Percentiles rank a stretch among this genome's conserved stretches.
These are phyloP conservation scores for Jatropha multifida DNA, from an alignment of 441 rosid species.

Conservation along the genomic window DNA sequence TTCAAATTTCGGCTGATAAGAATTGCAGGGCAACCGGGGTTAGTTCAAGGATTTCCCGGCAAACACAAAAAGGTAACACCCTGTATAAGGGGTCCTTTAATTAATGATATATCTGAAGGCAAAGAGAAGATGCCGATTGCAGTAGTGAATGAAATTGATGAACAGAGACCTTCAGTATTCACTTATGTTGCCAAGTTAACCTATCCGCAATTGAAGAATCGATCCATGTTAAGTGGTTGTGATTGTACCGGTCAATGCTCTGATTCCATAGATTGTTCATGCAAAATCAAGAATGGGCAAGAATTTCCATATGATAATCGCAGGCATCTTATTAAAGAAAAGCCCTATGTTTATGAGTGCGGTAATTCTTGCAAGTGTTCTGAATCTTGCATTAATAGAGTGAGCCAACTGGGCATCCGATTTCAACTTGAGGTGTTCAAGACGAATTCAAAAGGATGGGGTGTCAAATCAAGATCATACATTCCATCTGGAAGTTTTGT, in stretches of 20 bases:
- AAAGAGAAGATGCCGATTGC: slow-evolving; percentile 52
- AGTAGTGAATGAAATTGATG: slow-evolving; percentile 56
- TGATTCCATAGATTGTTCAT: slow-evolving; percentile 45
- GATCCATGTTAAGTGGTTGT: slow-evolving; percentile 43
- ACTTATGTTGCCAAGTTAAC: slow-evolving; percentile 36
- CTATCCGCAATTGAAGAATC: slow-evolving; percentile 41
- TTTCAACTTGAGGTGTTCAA: slow-evolving; percentile 66
- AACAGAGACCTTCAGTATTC: slow-evolving; percentile 56
- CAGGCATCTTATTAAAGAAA: slow-evolving; percentile 47
- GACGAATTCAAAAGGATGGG: slow-evolving; percentile 72
- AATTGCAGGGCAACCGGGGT: slow-evolving; percentile 57
- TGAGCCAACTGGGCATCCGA: slow-evolving; percentile 61
- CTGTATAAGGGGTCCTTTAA: slow-evolving; percentile 40
- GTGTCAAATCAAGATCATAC: slow-evolving; percentile 58
- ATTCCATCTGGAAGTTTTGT: slow-evolving; percentile 73
- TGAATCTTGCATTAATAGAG: slow-evolving; percentile 61
- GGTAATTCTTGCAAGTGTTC: slow-evolving; percentile 70
- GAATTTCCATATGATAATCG: slow-evolving; percentile 53
- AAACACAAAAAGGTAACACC: slow-evolving; percentile 28
- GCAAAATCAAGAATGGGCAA: slow-evolving; percentile 56
- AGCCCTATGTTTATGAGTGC: slow-evolving; percentile 60
- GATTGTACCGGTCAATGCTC: slow-evolving; percentile 52
- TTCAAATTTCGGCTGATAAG: slow-evolving; percentile 55
- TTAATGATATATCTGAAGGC: slow-evolving; percentile 55
- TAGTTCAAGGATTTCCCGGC: slow-evolving; percentile 56